phyloP scores from a whole-genome alignment of 768 basidiomycete genomes.

The Lepiota venenata region DNA sequence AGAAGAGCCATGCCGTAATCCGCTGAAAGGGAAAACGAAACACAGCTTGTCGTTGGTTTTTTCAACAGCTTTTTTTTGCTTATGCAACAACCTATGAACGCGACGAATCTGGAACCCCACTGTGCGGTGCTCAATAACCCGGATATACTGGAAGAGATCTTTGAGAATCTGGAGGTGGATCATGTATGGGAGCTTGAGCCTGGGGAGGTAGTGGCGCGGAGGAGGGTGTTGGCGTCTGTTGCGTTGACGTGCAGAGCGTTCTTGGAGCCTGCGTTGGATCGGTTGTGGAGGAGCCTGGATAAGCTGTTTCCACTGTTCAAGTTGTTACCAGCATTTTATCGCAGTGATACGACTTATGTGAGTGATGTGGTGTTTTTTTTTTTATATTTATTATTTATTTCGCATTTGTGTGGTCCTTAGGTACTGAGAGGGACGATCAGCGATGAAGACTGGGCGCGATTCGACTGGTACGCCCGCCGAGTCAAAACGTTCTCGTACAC shows the following conservation, averaged over 20 bases:
- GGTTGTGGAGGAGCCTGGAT: slow-evolving; percentile 28
- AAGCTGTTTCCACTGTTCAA: slow-evolving; percentile 30
- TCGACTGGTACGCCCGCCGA: slow-evolving; percentile 27
- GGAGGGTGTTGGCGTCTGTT: slow-evolving; percentile 16
- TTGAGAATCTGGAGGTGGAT: slow-evolving; percentile 22
- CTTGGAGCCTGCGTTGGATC: slow-evolving; percentile 28
- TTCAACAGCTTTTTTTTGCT: no score
- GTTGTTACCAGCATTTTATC: slow-evolving; percentile 25
- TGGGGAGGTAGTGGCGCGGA: slow-evolving; percentile 11
- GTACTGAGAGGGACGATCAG: slow-evolving; percentile 25
- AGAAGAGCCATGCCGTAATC: no score
- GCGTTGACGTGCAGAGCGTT: slow-evolving; percentile 29
- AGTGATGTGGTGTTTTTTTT: slow-evolving; percentile 14
- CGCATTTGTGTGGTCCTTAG: slow-evolving; percentile 12
- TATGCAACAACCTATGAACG: no score
- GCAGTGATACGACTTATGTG: slow-evolving; percentile 28
- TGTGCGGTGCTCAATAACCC: slow-evolving; percentile 21
- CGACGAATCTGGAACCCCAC: neutral
- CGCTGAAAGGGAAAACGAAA: no score
- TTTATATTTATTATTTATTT: neutral
- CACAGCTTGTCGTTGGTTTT: no score
- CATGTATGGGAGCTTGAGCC: slow-evolving; percentile 16
- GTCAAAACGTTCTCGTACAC: slow-evolving; percentile 27
- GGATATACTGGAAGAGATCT: slow-evolving; percentile 28
- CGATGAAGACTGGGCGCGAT: slow-evolving; percentile 25